Conservation (phyloP, 2,329 filamentous ascomycete species). For the Ramichloridium luteum region DNA sequence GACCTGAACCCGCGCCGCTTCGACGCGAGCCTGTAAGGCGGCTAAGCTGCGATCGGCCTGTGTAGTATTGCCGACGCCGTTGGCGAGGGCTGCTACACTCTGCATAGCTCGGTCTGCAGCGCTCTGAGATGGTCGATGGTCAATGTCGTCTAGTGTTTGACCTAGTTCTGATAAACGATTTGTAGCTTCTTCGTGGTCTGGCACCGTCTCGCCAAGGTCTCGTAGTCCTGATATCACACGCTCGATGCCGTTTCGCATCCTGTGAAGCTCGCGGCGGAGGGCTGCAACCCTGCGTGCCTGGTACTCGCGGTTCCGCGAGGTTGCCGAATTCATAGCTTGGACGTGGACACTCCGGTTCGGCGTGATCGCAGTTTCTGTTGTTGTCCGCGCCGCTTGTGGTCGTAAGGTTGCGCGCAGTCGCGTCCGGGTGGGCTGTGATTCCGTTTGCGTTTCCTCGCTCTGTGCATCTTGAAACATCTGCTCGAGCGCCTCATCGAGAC, state of each 20-base stretch:
- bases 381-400: background rate
- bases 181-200: conserved; percentile 22
- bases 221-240: conserved; percentile 25
- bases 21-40: conserved; percentile 19
- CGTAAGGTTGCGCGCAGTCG: no score
- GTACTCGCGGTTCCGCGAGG: conserved; percentile 24
- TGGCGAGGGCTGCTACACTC: conserved; percentile 14
- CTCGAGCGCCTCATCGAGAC: conserved; percentile 25
- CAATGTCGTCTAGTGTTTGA: conserved; percentile 20
- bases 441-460: conserved; percentile 12
- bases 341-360: conserved; percentile 14
- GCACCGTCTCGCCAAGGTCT: conserved; percentile 25
- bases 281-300: conserved; percentile 25
- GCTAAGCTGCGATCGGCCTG: conserved; percentile 16
- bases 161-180: conserved; percentile 19
- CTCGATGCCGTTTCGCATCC: conserved; percentile 28
- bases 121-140: conserved; percentile 11
- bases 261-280: conserved; percentile 25
- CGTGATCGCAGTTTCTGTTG: background rate
- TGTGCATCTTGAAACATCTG: conserved; percentile 22
- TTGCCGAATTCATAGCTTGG: conserved; percentile 17
- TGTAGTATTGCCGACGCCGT: conserved; percentile 6
- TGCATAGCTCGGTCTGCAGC: conserved; percentile 14
- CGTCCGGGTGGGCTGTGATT: background rate
- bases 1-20: conserved; percentile 21